Evolutionary conservation across 495 filamentous ascomycete genomes (phyloP), one percentile per base, ranked within the genome.

Genomic region (Trichoderma orchidacearum): DNA sequence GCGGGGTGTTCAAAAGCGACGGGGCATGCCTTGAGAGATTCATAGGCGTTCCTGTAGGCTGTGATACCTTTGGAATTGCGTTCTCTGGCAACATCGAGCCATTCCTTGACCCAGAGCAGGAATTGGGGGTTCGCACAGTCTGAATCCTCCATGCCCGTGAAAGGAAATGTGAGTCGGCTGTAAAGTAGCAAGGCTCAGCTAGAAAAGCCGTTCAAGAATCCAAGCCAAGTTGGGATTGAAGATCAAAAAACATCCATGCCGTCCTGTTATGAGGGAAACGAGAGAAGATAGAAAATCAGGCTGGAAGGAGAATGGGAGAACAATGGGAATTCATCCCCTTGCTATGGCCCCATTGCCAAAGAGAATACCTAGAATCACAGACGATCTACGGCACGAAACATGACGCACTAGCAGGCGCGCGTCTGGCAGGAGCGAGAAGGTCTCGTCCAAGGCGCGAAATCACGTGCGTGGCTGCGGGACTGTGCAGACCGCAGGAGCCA

Each of bases 21-120:
- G 0, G 89, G 89, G 59, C 87, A 93, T 25, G 79, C 78, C 72
- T 86, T 90, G 70, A 94, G 80, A 11, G 88, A 86, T 52, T 87
- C 80, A 62, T 90, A 90, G 1, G 89, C 89, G 56, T 85, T 85
- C 63, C 85, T 89, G 69, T 90, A 92, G 67, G 80, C 80, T 48
- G 75, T 80, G 15, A 81, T 73, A 38, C 85, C 84, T 63, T 88
- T 91, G 30, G 80, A 76, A 63, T 86, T 88, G 7, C 79, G 80
- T 59, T 89, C 82, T 45, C 79, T 75, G 0, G 86, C 89, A 23
- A 77, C 66, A n/a, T 90, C 86, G 38, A 84, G 77, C 85, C 86
- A 91, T 72, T 90, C 86, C 58, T 85, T 82, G 54, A 94, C 80
- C 81, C 85, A 94, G 56, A 70, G 68, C 50, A 91, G 75, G 4